Evolutionary conservation across 106 monocot genomes (phyloP).

Genomic region (Gastrodia elata): DNA sequence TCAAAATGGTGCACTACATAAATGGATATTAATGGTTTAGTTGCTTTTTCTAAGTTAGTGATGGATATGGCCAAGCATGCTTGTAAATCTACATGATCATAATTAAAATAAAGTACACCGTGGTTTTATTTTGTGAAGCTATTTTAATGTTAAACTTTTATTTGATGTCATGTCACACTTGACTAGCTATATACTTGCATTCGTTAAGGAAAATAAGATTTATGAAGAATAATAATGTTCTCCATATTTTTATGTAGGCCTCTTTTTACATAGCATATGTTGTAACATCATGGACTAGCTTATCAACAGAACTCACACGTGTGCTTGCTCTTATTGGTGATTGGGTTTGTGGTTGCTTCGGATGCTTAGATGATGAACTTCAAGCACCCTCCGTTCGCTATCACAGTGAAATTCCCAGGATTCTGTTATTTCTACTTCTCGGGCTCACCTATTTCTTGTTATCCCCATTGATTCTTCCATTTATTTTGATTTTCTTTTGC

Average conservation of each 20-base stretch:
- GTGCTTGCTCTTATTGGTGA: constrained; percentile 43
- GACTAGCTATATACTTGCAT: background rate
- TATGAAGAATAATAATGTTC: background rate
- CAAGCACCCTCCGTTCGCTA: constrained; percentile 60
- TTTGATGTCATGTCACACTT: background rate
- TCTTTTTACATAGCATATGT: constrained; percentile 91
- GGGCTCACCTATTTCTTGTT: constrained; percentile 74
- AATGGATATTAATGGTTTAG: too few species aligned
- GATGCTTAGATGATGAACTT: constrained; percentile 27
- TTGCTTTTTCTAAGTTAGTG: too few species aligned
- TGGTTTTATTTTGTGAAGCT: too few species aligned
- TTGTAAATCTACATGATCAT: too few species aligned
- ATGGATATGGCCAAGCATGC: too few species aligned
- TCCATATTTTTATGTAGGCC: constrained; percentile 36
- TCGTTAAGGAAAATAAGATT: background rate
- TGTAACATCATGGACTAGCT: constrained; percentile 94
- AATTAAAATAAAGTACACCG: too few species aligned
- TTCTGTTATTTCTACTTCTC: constrained; percentile 80
- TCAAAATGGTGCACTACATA: too few species aligned
- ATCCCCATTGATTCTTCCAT: constrained; percentile 86
- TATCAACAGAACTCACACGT: constrained; percentile 62
- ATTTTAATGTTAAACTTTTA: too few species aligned
- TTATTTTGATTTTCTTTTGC: constrained; percentile 81
- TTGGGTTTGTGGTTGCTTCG: constrained; percentile 29
- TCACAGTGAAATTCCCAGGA: constrained; percentile 74